Evolutionary conservation across 2,329 filamentous ascomycete genomes (phyloP), one percentile per base, ranked within the genome.

Genomic region (Phoma herbarum): DNA sequence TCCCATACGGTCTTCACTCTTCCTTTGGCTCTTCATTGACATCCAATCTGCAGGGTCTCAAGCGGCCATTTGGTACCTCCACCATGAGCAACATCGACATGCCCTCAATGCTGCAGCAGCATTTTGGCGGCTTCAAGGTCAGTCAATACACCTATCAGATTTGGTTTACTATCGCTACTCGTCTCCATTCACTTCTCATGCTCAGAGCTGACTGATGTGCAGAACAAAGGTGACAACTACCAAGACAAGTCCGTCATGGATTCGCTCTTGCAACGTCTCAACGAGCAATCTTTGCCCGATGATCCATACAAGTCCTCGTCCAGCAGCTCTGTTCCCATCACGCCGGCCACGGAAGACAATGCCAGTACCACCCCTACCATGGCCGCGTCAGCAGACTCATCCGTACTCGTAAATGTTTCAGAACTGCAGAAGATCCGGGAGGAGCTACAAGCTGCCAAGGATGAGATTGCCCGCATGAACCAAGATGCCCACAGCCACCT

Each of bases 401-500:
- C 67, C 5, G 52, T 73, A 54, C 54, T 72, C 20, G 60, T 72
- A 39, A 79, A 81, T 49, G 78, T 79, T 29, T 85, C 87, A 28
- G 89, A 92, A 73, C 78, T 93, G 26, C 78, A 87, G 59, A 86
- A 86, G 50, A 81, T 93, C 57, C 91, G 90, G 79, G 78, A 88
- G 51, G 86, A 93, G 77, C 84, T 94, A 50, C 88, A 88, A 42
- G 83, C 87, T 61, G 90, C 90, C 33, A 86, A 90, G 60, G 87
- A 83, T 72, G 85, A 88, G 69, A 90, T 93, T 69, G 85, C 84
- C 44, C 88, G 86, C 56, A 87, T 93, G 72, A 89, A 90, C 57
- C 84, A 90, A 52, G 88, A 92, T 78, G 82, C 92, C 60, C 83
- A 86, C 37, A 86, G 90, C 63, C 87, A 83, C 23, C 86, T 87